Base-by-base conservation (phyloP, 495 filamentous ascomycete genomes). In the Annulohypoxylon stygium region DNA sequence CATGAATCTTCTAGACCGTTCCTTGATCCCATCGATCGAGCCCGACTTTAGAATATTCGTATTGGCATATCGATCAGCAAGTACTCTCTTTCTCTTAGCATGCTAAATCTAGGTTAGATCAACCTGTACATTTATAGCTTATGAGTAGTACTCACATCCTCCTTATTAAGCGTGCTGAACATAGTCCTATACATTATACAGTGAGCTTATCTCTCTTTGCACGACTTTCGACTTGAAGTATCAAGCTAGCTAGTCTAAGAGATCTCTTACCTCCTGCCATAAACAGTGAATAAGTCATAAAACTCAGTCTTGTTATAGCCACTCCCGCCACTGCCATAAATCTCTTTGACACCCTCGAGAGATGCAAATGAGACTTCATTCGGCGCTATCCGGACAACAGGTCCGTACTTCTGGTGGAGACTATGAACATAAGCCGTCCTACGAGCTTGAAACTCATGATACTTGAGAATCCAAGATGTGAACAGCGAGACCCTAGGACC, bases 261-360 rank as follows among this genome's bases (percentile, higher is more conserved):
- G 58, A 20, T 51, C 2, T 67, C 76, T 45, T 61, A 86, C 87
- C 85, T 88, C 33, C 81, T 81, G 16, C 83, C 84, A 73, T 86
- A 90, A 33, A 90, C 83, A 65, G 81, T 84, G 73, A 92, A 92
- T 9, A 90, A 75, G 45, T 86, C 83, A 79, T 92, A 92, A 61
- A 89, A 89, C 69, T 89, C 88, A 0, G 89, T 91, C 80, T 92
- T 92, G 61, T 91, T 86, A 70, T 89, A 92, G 7, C 90, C 89
- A 71, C 89, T 90, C 0, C 90, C 90, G 0, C 87, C 87, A 0
- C 86, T 88, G 33, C 85, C 83, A 76, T 92, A 92, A 20, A 92
- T 91, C 75, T 91, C 88, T 67, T 87, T 89, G n/a, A 91, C 82
- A 0, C 86, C 89, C 18, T 84, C 80, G 0, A 86, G 67, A 2